Evolutionary conservation across 225 moss, liverwort and hornwort species (phyloP).

Genomic region (Antitrichia curtipendula): DNA sequence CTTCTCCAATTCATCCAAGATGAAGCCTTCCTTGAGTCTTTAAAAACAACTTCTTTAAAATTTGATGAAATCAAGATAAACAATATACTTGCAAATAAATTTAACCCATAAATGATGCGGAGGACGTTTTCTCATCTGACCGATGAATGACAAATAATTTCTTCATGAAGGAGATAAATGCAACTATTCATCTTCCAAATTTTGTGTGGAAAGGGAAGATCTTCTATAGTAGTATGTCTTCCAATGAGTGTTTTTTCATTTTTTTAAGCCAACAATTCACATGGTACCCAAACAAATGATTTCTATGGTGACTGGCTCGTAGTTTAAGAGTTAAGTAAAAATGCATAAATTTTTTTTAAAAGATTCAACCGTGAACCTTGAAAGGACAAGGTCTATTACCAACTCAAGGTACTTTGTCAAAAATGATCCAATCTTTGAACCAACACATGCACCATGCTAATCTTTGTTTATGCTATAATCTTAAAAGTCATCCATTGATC

Average conservation of each 20-base stretch:
- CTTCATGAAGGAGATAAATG: no score
- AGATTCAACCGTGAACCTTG: background rate
- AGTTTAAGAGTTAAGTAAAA: no score
- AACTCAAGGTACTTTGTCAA: background rate
- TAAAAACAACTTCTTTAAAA: background rate
- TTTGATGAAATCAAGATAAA: background rate
- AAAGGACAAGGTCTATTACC: background rate
- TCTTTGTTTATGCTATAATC: background rate
- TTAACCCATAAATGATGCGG: no score
- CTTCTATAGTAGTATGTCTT: no score
- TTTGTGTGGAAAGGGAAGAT: no score
- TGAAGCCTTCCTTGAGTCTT: background rate
- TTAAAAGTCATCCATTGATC: background rate
- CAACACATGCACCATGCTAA: background rate
- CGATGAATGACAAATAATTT: no score
- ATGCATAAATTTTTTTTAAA: background rate
- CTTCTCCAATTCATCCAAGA: background rate
- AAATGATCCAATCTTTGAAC: background rate
- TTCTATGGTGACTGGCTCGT: no score
- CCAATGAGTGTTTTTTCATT: no score
- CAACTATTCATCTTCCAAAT: no score
- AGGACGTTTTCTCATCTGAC: no score
- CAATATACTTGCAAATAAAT: background rate
- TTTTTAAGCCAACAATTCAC: no score
- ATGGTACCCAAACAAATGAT: no score